Evolutionary conservation across 2,329 filamentous ascomycete genomes (phyloP), one percentile per base, ranked within the genome.

Genomic region (Lecanoromycetidae sp.): DNA sequence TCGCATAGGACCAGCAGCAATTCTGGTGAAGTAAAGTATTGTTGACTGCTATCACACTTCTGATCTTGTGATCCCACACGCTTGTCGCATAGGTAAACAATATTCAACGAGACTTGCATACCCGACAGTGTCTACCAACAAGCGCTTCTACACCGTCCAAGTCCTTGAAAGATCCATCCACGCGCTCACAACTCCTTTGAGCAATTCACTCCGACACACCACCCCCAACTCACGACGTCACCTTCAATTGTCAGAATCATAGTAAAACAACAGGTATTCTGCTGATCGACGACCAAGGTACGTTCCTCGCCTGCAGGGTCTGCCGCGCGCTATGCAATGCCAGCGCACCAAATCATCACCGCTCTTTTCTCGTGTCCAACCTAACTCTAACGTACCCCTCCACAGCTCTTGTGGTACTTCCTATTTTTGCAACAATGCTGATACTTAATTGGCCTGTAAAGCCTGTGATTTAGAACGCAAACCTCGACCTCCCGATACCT

Each of bases 341-440:
- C 53, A 55, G 50, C 53, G 44, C 53, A 55, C 53, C 53, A 49
- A 38, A 39, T 50, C 52, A 52, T 48, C 45, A 52, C 53, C 50
- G 53, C 51, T 34, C 34, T 48, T 49, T 52, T 27, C 34, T 40
- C 44, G 35, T 48, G 19, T 32, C 42, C 48, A 49, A 44, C 32
- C 44, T 38, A 39, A 39, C 34, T 49, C 27, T 27, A 38, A 35
- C 43, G 45, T 46, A 41, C 35, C 43, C 43, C 22, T 20, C 30
- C 36, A 15, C 19, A 22, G 26, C 17, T 32, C 26, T 27, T 23
- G 17, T 36, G 13, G 9, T 29, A 25, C 33, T 9, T 7, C 36
- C 45, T 47, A 47, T 47, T 22, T 36, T 33, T 36, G 26, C 23
- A 22, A 17, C 22, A 41, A 46, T 46, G 37, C 40, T 48, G 42